Percentiles rank a stretch among this genome's conserved stretches.
Evolutionary conservation across 768 basidiomycete genomes (phyloP).

Genomic region (Tephrocybe rancida): DNA sequence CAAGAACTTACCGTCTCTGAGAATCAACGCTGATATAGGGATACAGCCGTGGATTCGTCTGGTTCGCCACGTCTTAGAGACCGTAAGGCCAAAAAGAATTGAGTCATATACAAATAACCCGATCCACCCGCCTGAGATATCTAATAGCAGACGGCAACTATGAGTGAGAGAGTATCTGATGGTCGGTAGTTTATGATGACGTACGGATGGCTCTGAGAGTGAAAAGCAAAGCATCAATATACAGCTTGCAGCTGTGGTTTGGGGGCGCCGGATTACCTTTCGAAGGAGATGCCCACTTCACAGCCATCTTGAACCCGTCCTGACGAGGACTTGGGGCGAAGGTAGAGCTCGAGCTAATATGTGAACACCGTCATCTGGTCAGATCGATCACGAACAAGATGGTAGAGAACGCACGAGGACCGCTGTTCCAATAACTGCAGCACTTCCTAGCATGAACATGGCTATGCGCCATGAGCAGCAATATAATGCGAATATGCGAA

Average conservation of each 20-base stretch:
- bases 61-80: conserved; percentile 9
- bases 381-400: background rate
- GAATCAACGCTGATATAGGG: too few relatives aligned
- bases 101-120: conserved; percentile 9
- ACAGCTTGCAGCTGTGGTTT: too few relatives aligned
- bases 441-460: background rate
- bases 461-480: conserved; percentile 1
- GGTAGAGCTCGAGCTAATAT: too few relatives aligned
- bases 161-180: background rate
- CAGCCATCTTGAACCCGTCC: too few relatives aligned
- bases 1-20: too few relatives aligned
- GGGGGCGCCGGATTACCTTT: too few relatives aligned
- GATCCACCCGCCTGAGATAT: conserved; percentile 7
- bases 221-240: too few relatives aligned
- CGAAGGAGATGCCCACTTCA: too few relatives aligned
- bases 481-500: conserved; percentile 7
- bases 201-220: background rate
- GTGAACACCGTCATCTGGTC: too few relatives aligned
- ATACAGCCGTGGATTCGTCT: background rate
- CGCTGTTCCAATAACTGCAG: background rate
- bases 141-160: background rate
- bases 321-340: too few relatives aligned
- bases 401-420: background rate
- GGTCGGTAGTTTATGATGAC: background rate
- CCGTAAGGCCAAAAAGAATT: conserved; percentile 7